phyloP scores from a whole-genome alignment of 257 asterid species.

The Voacanga thouarsii region DNA sequence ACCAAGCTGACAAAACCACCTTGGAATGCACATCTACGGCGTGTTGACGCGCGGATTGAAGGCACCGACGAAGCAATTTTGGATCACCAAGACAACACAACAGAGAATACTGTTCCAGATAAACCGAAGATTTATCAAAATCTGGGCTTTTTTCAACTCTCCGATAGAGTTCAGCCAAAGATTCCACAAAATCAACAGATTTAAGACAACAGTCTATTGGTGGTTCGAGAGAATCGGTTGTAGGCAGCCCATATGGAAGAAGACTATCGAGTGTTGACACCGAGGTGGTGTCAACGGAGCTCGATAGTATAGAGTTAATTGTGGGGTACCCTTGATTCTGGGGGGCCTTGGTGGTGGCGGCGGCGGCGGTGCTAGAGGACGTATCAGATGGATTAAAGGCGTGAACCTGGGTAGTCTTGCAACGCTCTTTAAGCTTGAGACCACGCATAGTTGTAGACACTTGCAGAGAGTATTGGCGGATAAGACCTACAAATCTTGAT shows the following conservation, averaged over 20 bases:
- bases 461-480: slow-evolving; percentile 35
- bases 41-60: slow-evolving; percentile 46
- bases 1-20: slow-evolving; percentile 56
- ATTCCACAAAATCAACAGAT: slow-evolving; percentile 44
- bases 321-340: slow-evolving; percentile 31
- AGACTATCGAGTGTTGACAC: slow-evolving; percentile 26
- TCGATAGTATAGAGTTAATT: slow-evolving; percentile 38
- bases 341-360: slow-evolving; percentile 14
- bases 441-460: slow-evolving; percentile 33
- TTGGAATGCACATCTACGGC: slow-evolving; percentile 50
- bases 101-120: slow-evolving; percentile 41
- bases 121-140: slow-evolving; percentile 30
- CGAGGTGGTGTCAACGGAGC: slow-evolving; percentile 26
- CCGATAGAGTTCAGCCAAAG: slow-evolving; percentile 36
- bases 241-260: slow-evolving; percentile 48
- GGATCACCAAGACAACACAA: slow-evolving; percentile 46
- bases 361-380: slow-evolving; percentile 19
- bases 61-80: slow-evolving; percentile 44
- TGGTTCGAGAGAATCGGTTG: slow-evolving; percentile 38
- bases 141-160: slow-evolving; percentile 20
- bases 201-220: slow-evolving; percentile 39
- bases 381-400: slow-evolving; percentile 37
- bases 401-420: slow-evolving; percentile 51
- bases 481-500: slow-evolving; percentile 51
- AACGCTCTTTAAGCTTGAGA: slow-evolving; percentile 52